phyloP scores from a whole-genome alignment of 1,284 basidiomycete species.

The Stygiomarasmius scandens region DNA sequence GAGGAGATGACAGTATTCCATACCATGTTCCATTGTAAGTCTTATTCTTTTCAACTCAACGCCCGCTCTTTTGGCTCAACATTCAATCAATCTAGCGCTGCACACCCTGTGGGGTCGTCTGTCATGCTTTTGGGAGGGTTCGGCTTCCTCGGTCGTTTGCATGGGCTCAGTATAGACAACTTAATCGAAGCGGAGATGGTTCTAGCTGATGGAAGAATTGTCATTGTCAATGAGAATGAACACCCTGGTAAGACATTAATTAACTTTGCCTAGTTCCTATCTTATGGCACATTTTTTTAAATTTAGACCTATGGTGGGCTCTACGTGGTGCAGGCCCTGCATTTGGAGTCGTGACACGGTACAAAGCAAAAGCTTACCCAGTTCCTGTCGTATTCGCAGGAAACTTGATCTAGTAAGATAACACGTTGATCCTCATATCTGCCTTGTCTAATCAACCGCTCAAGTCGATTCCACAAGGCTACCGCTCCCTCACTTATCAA shows the following conservation, averaged over 20 bases:
- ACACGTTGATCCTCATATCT: constrained; percentile 10
- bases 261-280: background rate
- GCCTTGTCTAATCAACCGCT: constrained; percentile 4
- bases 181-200: constrained; percentile 87
- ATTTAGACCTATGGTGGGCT: constrained; percentile 85
- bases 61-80: constrained; percentile 10
- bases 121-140: constrained; percentile 89
- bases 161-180: constrained; percentile 85
- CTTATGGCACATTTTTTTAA: background rate
- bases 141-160: constrained; percentile 82
- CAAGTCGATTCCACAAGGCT: constrained; percentile 79
- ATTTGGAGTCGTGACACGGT: constrained; percentile 85
- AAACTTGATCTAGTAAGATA: constrained; percentile 82
- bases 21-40: constrained; percentile 84
- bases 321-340: constrained; percentile 84
- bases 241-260: constrained; percentile 53
- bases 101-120: constrained; percentile 78
- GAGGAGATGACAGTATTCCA: constrained; percentile 60
- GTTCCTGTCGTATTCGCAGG: constrained; percentile 89
- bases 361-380: constrained; percentile 84
- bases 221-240: constrained; percentile 68
- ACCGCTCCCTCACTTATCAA: constrained; percentile 87
- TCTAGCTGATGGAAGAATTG: constrained; percentile 75
- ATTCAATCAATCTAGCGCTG: constrained; percentile 48
- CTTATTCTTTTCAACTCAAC: constrained; percentile 8